These are phyloP conservation scores for Rubia occidens DNA, from an alignment of 305 asterid species.

Conservation along the genomic window DNA sequence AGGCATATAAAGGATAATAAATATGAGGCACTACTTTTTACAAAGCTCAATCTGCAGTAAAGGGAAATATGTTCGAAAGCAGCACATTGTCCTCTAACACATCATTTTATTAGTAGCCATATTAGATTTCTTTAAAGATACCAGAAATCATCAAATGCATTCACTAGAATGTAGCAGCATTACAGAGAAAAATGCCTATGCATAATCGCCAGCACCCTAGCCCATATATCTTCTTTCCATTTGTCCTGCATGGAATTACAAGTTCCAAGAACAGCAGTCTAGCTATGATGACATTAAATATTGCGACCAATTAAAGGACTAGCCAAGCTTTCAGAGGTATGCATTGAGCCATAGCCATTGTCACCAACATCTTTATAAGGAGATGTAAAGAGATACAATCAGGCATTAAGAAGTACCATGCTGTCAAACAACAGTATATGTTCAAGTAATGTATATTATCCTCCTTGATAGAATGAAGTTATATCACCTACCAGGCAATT, in stretches of 20 bases:
- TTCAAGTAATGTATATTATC: neutral
- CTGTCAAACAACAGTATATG: neutral
- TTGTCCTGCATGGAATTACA: neutral
- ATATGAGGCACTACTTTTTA: neutral
- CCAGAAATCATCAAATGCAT: too few relatives aligned
- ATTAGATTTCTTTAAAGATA: too few relatives aligned
- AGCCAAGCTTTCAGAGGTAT: neutral
- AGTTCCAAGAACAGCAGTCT: neutral
- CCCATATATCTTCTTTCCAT: too few relatives aligned
- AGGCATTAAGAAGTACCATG: neutral
- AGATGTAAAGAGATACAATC: neutral
- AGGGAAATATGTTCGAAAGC: too few relatives aligned
- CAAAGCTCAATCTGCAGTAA: too few relatives aligned
- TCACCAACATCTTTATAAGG: neutral
- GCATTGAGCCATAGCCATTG: too few relatives aligned
- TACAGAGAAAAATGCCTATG: too few relatives aligned
- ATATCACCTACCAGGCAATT: slow-evolving; percentile 56
- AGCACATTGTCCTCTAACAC: too few relatives aligned
- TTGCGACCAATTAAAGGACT: neutral
- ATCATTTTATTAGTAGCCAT: too few relatives aligned
- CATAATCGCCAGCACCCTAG: too few relatives aligned
- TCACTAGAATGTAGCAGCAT: too few relatives aligned
- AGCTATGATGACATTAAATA: neutral
- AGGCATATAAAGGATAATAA: neutral
- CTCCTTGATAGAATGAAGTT: slow-evolving; percentile 9